These are phyloP conservation scores for Brassica cretica DNA, from an alignment of 345 rosid species.

Conservation along the genomic window DNA sequence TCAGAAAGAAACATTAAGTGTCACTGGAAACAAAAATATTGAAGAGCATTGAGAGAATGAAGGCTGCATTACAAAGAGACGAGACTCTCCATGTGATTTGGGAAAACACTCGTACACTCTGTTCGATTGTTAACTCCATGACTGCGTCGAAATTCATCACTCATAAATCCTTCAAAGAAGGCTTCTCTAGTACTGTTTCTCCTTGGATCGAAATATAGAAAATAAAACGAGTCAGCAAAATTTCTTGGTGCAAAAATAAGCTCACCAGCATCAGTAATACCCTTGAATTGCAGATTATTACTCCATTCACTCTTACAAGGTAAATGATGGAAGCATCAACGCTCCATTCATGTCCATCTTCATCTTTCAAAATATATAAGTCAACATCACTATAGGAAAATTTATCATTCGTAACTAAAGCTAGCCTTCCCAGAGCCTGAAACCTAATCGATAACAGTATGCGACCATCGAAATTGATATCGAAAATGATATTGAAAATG, in stretches of 20 bases:
- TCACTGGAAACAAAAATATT: neutral
- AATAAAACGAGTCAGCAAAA: neutral
- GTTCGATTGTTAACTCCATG: neutral
- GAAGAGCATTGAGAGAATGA: neutral
- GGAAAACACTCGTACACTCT: neutral
- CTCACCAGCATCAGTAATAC: slow-evolving; percentile 16
- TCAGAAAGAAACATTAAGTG: neutral
- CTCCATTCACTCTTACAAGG: neutral
- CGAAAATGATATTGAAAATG: no score
- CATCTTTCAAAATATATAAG: neutral
- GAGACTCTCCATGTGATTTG: slow-evolving; percentile 14
- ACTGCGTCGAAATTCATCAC: neutral
- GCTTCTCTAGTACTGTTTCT: neutral
- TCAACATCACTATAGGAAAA: neutral
- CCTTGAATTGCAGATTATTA: neutral
- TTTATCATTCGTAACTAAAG: neutral
- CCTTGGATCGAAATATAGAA: slow-evolving; percentile 1
- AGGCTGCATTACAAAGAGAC: neutral
- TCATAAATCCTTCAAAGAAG: neutral
- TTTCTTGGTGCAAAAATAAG: neutral
- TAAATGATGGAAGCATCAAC: neutral
- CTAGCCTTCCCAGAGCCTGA: neutral
- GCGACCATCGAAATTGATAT: no score
- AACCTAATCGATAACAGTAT: no score
- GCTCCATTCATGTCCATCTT: neutral